Base-by-base conservation (phyloP, 164 flowering plant genomes). In the Vitis rupestris region DNA sequence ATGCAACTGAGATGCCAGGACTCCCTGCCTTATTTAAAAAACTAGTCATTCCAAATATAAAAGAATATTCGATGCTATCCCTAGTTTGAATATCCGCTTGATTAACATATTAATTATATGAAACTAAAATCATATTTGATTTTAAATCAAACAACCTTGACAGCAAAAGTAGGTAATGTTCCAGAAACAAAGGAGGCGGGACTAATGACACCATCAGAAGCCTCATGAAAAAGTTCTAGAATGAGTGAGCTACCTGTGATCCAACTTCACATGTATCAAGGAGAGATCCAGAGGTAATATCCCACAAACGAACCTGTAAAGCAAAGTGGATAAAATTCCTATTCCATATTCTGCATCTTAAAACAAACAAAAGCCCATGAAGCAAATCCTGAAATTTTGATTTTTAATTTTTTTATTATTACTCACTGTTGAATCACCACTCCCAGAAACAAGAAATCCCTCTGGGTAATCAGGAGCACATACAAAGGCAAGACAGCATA, bases 381-480 rank as follows among this genome's bases (percentile, higher is more conserved):
- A n/a, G 47, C 16, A 17, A n/a, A 14, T 31, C 29, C 14, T 37
- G 44, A 37, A 37, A 37, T 37, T 37, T 37, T 37, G 7, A 37
- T 37, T 37, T 37, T 37, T 37, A 3, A 3, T 37, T 3, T 37
- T 56, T 7, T 55, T 66, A 59, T 23, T 50, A 68, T 67, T 56
- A 81, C 94, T 84, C 64, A 93, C 99, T 3, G 94, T 91, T 74
- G 98, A 87, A 86, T 95, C 99, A 74, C 99, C 99, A 80, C 99
- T 82, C 72, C 99, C 99, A 72, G 99, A 95, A 69, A 91, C 79
- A 53, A 95, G 92, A 78, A 82, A 81, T 8, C 88, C 91, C 27
- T 81, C 76, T 0, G 84, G 83, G 76, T 58, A 66, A 65, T 81
- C 87, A 14, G 70, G 67, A 70, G 78, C 63, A 70, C 70, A 52